Conservation (phyloP, 169 alveolate species). For the Eimeria tenella region DNA sequence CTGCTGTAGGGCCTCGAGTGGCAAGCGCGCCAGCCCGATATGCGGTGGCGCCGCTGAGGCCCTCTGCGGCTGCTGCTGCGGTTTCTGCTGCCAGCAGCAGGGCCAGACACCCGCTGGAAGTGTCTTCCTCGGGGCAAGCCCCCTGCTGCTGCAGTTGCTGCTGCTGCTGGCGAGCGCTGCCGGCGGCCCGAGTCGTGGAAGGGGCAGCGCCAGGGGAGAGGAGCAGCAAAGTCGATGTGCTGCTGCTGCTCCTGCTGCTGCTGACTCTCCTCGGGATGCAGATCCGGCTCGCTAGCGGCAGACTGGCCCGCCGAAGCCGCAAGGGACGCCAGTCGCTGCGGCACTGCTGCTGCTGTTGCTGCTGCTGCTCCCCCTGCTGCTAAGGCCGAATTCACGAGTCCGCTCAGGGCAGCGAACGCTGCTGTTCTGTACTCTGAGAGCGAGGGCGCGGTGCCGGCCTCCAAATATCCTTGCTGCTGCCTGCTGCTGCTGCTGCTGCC, state of each 20-base stretch:
- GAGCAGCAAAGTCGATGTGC: not conserved
- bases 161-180: not conserved
- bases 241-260: conserved; percentile 48
- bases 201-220: conserved; percentile 51
- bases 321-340: conserved; percentile 46
- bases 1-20: conserved; percentile 2
- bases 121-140: conserved; percentile 1
- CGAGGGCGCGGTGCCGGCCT: not conserved
- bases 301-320: conserved; percentile 10
- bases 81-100: not conserved
- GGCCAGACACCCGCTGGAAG: conserved; percentile 12
- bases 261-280: not conserved
- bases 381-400: conserved; percentile 12
- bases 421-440: conserved; percentile 18
- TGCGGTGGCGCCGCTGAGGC: conserved; percentile 38
- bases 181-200: conserved; percentile 29
- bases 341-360: conserved; percentile 56
- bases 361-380: conserved; percentile 54
- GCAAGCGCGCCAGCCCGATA: not conserved
- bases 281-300: not conserved
- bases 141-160: conserved; percentile 18
- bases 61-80: conserved; percentile 53
- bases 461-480: conserved; percentile 33
- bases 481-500: conserved; percentile 36
- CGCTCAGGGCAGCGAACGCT: conserved; percentile 41